Conservation (phyloP, 176 grass and related monocot species). For the Rhynchospora pubera region DNA sequence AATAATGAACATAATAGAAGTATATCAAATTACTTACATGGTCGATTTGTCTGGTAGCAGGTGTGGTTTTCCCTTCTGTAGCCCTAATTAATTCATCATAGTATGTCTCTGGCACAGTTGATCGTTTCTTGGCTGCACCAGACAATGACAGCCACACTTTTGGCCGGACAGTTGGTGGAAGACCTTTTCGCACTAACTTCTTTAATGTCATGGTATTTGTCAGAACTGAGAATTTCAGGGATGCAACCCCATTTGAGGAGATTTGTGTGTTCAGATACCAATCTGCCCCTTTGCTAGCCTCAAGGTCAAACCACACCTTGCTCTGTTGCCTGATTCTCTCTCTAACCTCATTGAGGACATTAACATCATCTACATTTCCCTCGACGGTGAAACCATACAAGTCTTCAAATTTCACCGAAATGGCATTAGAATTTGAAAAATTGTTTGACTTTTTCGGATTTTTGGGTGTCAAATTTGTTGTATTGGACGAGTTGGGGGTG, state of each 20-base stretch:
- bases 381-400: constrained; percentile 75
- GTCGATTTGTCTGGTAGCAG: constrained; percentile 88
- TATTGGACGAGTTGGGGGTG: background rate
- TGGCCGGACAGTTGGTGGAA: constrained; percentile 55
- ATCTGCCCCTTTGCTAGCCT: constrained; percentile 78
- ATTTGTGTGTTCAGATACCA: constrained; percentile 87
- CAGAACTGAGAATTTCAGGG: constrained; percentile 72
- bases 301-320: constrained; percentile 82
- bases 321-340: constrained; percentile 88
- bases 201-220: constrained; percentile 64
- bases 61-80: constrained; percentile 74
- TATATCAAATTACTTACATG: constrained; percentile 55
- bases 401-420: constrained; percentile 83
- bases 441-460: constrained; percentile 18
- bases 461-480: background rate
- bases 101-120: constrained; percentile 89
- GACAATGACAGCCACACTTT: constrained; percentile 92
- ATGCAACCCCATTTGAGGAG: constrained; percentile 58
- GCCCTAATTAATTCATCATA: constrained; percentile 84
- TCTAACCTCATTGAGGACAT: constrained; percentile 86
- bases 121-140: constrained; percentile 76
- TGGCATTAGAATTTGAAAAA: constrained; percentile 21
- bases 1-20: background rate
- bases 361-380: constrained; percentile 89
- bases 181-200: constrained; percentile 79